Percentiles rank a stretch among this genome's conserved stretches.
Evolutionary conservation across 2,329 filamentous ascomycete species (phyloP).

Genomic region (Aspergillus proliferans): DNA sequence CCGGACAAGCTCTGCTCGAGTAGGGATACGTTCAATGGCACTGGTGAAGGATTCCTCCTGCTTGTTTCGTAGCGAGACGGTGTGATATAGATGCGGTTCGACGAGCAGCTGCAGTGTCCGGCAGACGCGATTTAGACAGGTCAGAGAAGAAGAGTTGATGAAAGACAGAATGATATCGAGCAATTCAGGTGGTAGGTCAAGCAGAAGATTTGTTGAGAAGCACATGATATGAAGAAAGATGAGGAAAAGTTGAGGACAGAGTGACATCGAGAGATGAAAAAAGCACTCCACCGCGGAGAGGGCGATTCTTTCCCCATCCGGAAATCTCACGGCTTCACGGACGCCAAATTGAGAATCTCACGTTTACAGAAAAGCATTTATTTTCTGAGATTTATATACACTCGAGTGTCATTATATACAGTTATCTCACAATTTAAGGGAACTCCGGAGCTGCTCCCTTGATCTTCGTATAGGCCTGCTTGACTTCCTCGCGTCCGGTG

Average conservation of each 20-base stretch:
- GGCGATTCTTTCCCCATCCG: background rate
- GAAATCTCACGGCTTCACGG: background rate
- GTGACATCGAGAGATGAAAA: background rate
- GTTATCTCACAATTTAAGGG: background rate
- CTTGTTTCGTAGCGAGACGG: background rate
- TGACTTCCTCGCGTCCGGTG: slow-evolving; percentile 31
- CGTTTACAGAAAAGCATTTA: background rate
- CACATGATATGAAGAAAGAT: background rate
- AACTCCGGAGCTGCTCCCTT: slow-evolving; percentile 3
- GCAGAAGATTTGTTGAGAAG: background rate
- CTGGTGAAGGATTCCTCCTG: background rate
- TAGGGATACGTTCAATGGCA: background rate
- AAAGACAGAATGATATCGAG: background rate
- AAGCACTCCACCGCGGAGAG: background rate
- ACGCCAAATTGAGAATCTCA: background rate
- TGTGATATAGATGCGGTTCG: background rate
- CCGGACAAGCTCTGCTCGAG: background rate
- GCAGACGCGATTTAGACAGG: background rate
- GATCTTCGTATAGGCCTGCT: slow-evolving; percentile 35
- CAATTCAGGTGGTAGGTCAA: background rate
- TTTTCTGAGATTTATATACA: too few species aligned
- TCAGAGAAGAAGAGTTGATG: background rate
- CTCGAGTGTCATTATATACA: slow-evolving; percentile 5
- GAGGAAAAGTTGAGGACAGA: background rate
- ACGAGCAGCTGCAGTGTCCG: background rate